These are phyloP conservation scores for Coniosporium apollinis DNA, from an alignment of 495 filamentous ascomycete species.

Conservation along the genomic window DNA sequence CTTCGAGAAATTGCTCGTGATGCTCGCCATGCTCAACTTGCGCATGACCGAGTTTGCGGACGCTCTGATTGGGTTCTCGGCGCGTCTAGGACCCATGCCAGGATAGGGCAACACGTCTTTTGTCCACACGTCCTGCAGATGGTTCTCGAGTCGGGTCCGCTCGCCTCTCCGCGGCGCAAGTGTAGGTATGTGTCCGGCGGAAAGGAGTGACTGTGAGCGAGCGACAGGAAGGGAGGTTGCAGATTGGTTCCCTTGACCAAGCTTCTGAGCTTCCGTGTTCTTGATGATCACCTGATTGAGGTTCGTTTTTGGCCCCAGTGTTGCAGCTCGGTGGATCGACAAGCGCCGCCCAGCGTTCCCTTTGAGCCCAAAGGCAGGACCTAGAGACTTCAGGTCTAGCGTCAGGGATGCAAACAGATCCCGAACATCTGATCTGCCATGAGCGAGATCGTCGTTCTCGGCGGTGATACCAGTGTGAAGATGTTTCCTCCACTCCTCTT, in stretches of 20 bases:
- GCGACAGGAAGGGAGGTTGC: conserved; percentile 35
- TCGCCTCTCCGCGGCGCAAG: conserved; percentile 53
- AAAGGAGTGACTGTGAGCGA: conserved; percentile 54
- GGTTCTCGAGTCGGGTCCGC: conserved; percentile 57
- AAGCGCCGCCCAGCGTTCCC: conserved; percentile 57
- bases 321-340: conserved; percentile 63
- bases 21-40: conserved; percentile 60
- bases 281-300: conserved; percentile 70
- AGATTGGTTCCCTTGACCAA: conserved; percentile 24
- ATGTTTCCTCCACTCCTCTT: conserved; percentile 53
- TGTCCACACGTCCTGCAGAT: conserved; percentile 69
- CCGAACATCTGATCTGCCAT: conserved; percentile 30
- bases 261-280: conserved; percentile 61
- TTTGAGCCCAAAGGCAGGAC: conserved; percentile 52
- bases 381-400: conserved; percentile 56
- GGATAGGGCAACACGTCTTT: conserved; percentile 68
- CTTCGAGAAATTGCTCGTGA: conserved; percentile 45
- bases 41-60: conserved; percentile 68
- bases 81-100: conserved; percentile 54
- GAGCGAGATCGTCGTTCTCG: conserved; percentile 27
- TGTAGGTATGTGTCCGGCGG: conserved; percentile 42
- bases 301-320: conserved; percentile 43
- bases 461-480: conserved; percentile 26
- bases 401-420: conserved; percentile 40
- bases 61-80: conserved; percentile 48